A percentile compares a stretch with the other conserved stretches of the same genome.
Conservation (phyloP, 2,329 filamentous ascomycete species). For the Aaosphaeria pasadenensis region DNA sequence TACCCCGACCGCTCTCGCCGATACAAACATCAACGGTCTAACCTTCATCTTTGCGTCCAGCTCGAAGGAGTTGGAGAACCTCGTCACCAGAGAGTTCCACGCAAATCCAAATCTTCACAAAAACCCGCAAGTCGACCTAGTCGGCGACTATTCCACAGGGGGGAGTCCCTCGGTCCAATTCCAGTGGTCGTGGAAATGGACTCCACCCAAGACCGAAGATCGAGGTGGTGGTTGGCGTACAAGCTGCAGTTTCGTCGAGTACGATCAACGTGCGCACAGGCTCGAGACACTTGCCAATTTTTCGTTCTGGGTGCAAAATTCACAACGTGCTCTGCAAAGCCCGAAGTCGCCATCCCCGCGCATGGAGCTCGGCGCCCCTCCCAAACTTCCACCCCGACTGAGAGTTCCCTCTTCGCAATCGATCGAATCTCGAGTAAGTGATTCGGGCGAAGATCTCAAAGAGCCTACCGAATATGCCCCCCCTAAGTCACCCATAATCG, state of each 20-base stretch:
- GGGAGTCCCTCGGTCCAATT: conserved; percentile 84
- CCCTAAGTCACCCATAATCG: conserved; percentile 47
- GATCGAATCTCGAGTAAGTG: conserved; percentile 76
- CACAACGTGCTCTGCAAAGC: conserved; percentile 36
- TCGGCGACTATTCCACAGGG: conserved; percentile 85
- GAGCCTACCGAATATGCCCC: conserved; percentile 40
- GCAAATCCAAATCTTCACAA: conserved; percentile 97
- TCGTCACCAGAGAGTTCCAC: conserved; percentile 93
- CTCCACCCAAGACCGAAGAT: conserved; percentile 76
- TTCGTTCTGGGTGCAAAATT: conserved; percentile 86
- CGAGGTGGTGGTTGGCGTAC: conserved; percentile 91
- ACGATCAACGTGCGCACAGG: conserved; percentile 87
- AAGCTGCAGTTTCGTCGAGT: conserved; percentile 95
- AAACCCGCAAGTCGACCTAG: conserved; percentile 89
- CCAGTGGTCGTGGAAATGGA: conserved; percentile 97
- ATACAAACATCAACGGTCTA: conserved; percentile 81
- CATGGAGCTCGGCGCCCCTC: conserved; percentile 70
- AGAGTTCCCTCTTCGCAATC: conserved; percentile 86
- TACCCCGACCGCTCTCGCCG: conserved; percentile 44
- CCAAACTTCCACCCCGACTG: conserved; percentile 73
- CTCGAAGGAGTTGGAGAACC: conserved; percentile 81
- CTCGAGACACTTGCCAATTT: conserved; percentile 87
- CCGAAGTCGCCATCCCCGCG: conserved; percentile 58
- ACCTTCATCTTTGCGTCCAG: conserved; percentile 91
- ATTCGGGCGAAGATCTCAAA: conserved; percentile 57